Evolutionary conservation across 2,329 filamentous ascomycete genomes (phyloP).

Genomic region (Ceratocystis colombiana): DNA sequence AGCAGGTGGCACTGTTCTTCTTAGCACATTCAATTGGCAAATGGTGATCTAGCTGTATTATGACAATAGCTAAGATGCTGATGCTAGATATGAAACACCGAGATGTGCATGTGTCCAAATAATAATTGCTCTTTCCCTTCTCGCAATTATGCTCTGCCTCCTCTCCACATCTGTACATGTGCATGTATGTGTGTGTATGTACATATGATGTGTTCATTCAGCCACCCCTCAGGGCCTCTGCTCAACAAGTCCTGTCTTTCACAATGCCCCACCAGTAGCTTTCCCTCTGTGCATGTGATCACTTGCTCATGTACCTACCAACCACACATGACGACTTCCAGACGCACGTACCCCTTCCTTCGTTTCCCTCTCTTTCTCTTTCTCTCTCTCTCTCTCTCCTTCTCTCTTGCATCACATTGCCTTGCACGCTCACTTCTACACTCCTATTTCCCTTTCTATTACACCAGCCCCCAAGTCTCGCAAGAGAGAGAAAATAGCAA

Average conservation of each 20-base stretch:
- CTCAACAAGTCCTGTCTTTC: not conserved
- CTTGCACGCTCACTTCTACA: not conserved
- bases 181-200: not conserved
- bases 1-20: not conserved
- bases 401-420: not conserved
- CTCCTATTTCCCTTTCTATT: not conserved
- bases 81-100: not conserved
- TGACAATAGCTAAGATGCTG: not conserved
- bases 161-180: not conserved
- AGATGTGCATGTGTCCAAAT: not conserved
- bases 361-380: not conserved
- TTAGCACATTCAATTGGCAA: not conserved
- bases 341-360: conserved; percentile 8
- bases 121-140: not conserved
- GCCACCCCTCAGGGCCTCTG: not conserved
- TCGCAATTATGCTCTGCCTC: too few species aligned
- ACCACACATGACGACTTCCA: conserved; percentile 10
- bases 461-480: not conserved
- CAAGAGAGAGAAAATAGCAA: not conserved
- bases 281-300: conserved; percentile 3
- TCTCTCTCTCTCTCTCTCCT: not conserved
- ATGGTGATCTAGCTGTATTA: not conserved
- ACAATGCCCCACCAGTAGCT: not conserved
- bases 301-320: conserved; percentile 10
- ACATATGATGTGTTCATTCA: not conserved